A percentile compares a stretch with the other conserved stretches of the same genome.
These are phyloP conservation scores for Xylaria nigripes DNA, from an alignment of 495 filamentous ascomycete species.

Conservation along the genomic window DNA sequence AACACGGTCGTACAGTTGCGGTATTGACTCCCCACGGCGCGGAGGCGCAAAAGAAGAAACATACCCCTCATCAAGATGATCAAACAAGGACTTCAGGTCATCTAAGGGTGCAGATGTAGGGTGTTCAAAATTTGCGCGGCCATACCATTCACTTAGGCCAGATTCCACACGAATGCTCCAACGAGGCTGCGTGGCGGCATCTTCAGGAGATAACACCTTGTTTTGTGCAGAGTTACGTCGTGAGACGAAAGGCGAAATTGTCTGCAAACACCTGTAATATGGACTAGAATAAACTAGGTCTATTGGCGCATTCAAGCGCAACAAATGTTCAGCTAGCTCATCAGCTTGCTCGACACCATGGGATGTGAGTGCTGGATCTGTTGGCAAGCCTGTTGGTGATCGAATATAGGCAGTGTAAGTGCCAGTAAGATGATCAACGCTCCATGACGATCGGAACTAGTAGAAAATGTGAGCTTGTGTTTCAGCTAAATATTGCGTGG, in stretches of 20 bases:
- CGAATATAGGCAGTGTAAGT: slow-evolving; percentile 58
- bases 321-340: slow-evolving; percentile 62
- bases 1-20: slow-evolving; percentile 69
- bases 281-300: slow-evolving; percentile 76
- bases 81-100: slow-evolving; percentile 57
- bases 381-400: slow-evolving; percentile 75
- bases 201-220: slow-evolving; percentile 6
- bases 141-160: slow-evolving; percentile 89
- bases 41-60: slow-evolving; percentile 55
- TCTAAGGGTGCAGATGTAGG: slow-evolving; percentile 59
- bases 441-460: slow-evolving; percentile 86
- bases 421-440: slow-evolving; percentile 69
- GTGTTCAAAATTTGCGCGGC: slow-evolving; percentile 69
- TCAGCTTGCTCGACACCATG: slow-evolving; percentile 79
- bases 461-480: slow-evolving; percentile 16
- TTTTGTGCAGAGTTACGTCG: slow-evolving; percentile 4
- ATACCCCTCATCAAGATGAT: slow-evolving; percentile 46
- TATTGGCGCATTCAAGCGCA: slow-evolving; percentile 52
- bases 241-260: slow-evolving; percentile 58
- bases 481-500: not conserved
- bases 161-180: slow-evolving; percentile 58
- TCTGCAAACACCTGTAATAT: slow-evolving; percentile 91
- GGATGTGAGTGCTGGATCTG: slow-evolving; percentile 78
- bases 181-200: slow-evolving; percentile 4
- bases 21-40: slow-evolving; percentile 65